Evolutionary conservation across 768 basidiomycete species (phyloP).

Genomic region (Trametes meyenii): DNA sequence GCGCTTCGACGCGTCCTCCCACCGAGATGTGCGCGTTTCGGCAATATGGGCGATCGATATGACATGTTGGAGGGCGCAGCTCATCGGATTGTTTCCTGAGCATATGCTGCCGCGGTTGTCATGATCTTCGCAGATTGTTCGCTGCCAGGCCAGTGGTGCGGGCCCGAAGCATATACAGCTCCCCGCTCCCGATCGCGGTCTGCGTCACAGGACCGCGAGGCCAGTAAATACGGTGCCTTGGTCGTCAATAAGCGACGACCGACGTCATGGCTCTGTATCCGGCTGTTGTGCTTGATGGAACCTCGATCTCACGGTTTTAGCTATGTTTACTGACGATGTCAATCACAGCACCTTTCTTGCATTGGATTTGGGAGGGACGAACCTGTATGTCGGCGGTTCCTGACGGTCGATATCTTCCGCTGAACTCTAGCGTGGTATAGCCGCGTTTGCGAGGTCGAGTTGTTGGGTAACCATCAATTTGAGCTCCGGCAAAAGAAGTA

Average conservation of each 20-base stretch:
- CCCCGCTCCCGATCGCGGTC: neutral
- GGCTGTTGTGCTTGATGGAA: neutral
- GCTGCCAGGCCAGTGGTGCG: neutral
- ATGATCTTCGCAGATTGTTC: no score
- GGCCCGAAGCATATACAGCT: no score
- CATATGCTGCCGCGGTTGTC: neutral
- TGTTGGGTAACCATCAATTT: conserved; percentile 91
- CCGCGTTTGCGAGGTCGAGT: conserved; percentile 91
- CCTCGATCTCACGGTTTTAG: neutral
- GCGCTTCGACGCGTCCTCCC: neutral
- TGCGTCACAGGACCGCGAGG: conserved; percentile 11
- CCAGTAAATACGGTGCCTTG: neutral
- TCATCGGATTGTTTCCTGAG: conserved; percentile 6
- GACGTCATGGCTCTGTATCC: neutral
- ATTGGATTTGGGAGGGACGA: conserved; percentile 96
- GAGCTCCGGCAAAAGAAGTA: conserved; percentile 93
- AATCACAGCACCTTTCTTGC: conserved; percentile 85
- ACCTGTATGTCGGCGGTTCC: conserved; percentile 66
- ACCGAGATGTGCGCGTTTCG: conserved; percentile 19
- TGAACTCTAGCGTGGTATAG: conserved; percentile 41
- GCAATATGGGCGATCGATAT: conserved; percentile 17
- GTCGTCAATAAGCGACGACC: neutral
- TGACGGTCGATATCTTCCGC: neutral
- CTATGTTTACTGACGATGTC: neutral
- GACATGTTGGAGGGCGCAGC: conserved; percentile 13